phyloP scores from a whole-genome alignment of 805 yeast genomes.

The Candida argentea region DNA sequence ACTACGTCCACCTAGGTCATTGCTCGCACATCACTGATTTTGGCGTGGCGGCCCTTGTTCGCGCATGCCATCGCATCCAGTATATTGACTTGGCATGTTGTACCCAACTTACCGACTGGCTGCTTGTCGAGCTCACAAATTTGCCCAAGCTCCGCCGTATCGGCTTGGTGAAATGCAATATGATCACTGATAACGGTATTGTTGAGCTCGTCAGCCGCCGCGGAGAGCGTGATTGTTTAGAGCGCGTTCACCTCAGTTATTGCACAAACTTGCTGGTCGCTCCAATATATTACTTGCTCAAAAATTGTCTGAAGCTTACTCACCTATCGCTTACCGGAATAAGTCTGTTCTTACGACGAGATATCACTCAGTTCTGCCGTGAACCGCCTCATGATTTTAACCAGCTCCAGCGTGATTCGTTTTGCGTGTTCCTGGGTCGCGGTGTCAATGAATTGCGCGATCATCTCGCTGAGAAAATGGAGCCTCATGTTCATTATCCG shows the following conservation, averaged over 20 bases:
- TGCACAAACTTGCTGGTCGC: conserved; percentile 71
- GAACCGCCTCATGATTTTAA: conserved; percentile 90
- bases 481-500: conserved; percentile 21
- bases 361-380: conserved; percentile 78
- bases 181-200: conserved; percentile 80
- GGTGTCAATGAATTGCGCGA: conserved; percentile 74
- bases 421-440: conserved; percentile 88
- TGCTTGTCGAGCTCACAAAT: conserved; percentile 65
- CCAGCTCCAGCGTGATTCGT: conserved; percentile 70
- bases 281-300: conserved; percentile 67
- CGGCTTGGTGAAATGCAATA: conserved; percentile 85
- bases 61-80: conserved; percentile 74
- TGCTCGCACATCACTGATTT: conserved; percentile 83
- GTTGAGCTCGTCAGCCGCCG: conserved; percentile 55
- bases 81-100: conserved; percentile 96
- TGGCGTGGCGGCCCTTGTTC: conserved; percentile 68
- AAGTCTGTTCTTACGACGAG: conserved; percentile 76
- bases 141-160: conserved; percentile 78
- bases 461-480: conserved; percentile 43
- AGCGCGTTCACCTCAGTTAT: conserved; percentile 87
- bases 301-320: conserved; percentile 76
- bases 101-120: conserved; percentile 73
- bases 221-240: conserved; percentile 71
- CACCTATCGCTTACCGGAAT: conserved; percentile 92
- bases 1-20: conserved; percentile 89